Conservation (phyloP, 352 stramenopile genomes). For the Phytophthora megakarya region DNA sequence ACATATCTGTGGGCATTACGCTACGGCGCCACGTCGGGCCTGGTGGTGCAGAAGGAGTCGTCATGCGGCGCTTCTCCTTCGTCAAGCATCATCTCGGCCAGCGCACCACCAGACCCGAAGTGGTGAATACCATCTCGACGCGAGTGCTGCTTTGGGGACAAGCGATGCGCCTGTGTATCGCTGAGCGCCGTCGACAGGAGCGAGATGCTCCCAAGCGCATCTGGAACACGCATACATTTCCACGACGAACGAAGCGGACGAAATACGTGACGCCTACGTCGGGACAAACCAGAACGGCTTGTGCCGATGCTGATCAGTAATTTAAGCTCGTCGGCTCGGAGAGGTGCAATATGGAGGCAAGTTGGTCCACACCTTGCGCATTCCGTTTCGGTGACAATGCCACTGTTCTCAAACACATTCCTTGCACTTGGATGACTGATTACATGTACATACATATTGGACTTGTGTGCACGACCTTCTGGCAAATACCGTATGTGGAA, state of each 20-base stretch:
- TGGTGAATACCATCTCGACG: constrained; percentile 68
- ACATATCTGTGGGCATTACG: constrained; percentile 61
- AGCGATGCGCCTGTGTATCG: constrained; percentile 58
- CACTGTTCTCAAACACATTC: constrained; percentile 1
- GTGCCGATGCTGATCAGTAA: constrained; percentile 24
- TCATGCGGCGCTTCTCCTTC: constrained; percentile 77
- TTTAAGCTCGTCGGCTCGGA: constrained; percentile 23
- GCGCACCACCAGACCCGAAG: constrained; percentile 44
- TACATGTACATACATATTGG: too few relatives aligned
- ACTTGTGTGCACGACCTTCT: neutral
- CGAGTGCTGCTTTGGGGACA: constrained; percentile 72
- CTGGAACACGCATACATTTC: constrained; percentile 49
- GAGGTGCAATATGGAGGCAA: constrained; percentile 10
- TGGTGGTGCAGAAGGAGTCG: constrained; percentile 42
- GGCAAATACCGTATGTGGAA: too few relatives aligned
- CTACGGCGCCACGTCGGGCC: constrained; percentile 46
- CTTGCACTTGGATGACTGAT: neutral
- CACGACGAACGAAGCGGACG: constrained; percentile 17
- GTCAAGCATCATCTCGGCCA: constrained; percentile 63
- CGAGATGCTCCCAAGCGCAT: constrained; percentile 37
- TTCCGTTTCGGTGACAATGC: constrained; percentile 16
- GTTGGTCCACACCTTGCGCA: constrained; percentile 10
- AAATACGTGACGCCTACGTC: constrained; percentile 16
- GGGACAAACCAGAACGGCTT: constrained; percentile 6
- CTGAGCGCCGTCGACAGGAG: constrained; percentile 41